Conservation (phyloP, 352 stramenopile genomes). For the Globisporangium orthogonon region DNA sequence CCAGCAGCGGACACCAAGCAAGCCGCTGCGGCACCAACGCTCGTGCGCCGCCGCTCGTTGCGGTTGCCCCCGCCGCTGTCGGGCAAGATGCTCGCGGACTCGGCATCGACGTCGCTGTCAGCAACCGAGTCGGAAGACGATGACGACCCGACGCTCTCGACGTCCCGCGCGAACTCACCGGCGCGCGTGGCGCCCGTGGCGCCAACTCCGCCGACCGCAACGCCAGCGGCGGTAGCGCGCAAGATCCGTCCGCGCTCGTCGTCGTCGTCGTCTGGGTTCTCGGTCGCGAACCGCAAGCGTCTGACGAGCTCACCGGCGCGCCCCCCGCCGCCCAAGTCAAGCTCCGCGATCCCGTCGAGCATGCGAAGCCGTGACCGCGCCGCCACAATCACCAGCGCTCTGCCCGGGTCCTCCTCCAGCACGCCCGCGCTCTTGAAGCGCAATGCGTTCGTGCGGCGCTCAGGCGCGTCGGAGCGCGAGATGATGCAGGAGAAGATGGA, state of each 20-base stretch:
- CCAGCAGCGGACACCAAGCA: neutral
- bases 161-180: slow-evolving; percentile 11
- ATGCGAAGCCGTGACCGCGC: slow-evolving; percentile 1
- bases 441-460: slow-evolving; percentile 17
- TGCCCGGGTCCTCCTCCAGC: neutral
- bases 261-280: slow-evolving; percentile 15
- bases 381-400: slow-evolving; percentile 12
- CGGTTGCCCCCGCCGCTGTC: slow-evolving; percentile 4
- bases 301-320: slow-evolving; percentile 1
- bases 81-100: slow-evolving; percentile 11
- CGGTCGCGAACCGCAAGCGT: slow-evolving; percentile 9
- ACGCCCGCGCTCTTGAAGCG: slow-evolving; percentile 14
- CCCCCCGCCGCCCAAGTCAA: neutral
- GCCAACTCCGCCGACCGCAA: neutral
- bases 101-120: slow-evolving; percentile 22
- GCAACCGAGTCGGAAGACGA: slow-evolving; percentile 55
- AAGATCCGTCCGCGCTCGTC: slow-evolving; percentile 14
- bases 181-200: neutral
- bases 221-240: neutral
- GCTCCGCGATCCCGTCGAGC: neutral
- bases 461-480: slow-evolving; percentile 29
- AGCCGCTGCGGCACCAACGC: neutral
- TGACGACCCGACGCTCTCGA: slow-evolving; percentile 14
- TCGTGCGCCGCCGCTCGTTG: slow-evolving; percentile 5
- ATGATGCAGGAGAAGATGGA: slow-evolving; percentile 48